phyloP scores from a whole-genome alignment of 257 asterid species.

The Asclepias syriaca region DNA sequence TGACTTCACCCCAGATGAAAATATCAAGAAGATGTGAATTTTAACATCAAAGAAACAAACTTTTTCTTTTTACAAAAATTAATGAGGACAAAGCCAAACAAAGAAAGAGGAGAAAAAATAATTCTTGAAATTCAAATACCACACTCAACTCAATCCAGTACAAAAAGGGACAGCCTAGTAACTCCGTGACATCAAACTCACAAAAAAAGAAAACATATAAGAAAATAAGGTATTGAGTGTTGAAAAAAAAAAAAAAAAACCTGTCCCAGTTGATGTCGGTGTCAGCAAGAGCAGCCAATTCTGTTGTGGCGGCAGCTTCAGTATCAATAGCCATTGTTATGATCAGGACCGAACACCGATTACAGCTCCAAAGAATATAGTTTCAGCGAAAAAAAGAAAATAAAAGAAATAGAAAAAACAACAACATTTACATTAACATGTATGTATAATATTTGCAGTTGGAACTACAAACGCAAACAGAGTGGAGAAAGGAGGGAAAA shows the following conservation, averaged over 20 bases:
- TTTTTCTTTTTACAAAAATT: background rate
- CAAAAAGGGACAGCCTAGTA: background rate
- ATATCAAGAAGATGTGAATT: background rate
- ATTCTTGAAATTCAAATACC: background rate
- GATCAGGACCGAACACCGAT: background rate
- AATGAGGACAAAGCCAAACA: background rate
- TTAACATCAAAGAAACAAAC: background rate
- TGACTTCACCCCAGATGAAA: background rate
- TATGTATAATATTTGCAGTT: background rate
- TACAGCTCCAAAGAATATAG: background rate
- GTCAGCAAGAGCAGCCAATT: constrained; percentile 71
- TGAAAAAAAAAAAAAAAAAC: constrained; percentile 16
- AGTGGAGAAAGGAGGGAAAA: constrained; percentile 3
- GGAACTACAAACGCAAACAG: background rate
- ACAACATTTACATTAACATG: background rate
- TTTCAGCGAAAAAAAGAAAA: background rate
- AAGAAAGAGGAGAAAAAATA: background rate
- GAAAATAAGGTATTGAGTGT: background rate
- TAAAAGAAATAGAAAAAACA: too few species aligned
- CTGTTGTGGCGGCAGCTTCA: constrained; percentile 21
- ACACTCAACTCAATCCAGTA: background rate
- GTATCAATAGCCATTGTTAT: constrained; percentile 1
- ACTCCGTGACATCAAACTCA: background rate
- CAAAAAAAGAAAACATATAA: background rate
- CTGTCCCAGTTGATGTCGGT: constrained; percentile 92